Evolutionary conservation across 306 rosid species (phyloP), one percentile per base, ranked within the genome.

Genomic region (Quercus cerris): DNA sequence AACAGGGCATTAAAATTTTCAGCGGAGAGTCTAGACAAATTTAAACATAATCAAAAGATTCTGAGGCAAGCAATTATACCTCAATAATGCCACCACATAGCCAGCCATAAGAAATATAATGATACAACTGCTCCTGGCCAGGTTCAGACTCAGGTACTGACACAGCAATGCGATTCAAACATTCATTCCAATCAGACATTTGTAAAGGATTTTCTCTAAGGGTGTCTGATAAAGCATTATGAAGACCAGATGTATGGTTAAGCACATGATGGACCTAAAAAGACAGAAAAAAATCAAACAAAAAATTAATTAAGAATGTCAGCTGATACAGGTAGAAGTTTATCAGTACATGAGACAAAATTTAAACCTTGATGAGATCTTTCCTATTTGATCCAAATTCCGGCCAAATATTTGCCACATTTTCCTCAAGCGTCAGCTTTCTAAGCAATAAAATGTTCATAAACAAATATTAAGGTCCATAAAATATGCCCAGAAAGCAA

Each of bases 201-300:
- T 89, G 76, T 51, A 91, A 73, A 71, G 97, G 97, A 81, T 93
- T 80, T 89, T 91, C 98, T 80, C 73, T 79, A 73, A 6, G 23
- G 10, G 78, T 31, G 71, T 87, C 87, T 73, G 87, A 89, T 90
- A 89, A 73, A 67, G 97, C 98, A 82, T 92, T 96, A 87, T 91
- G 99, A 90, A 96, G 89, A 70, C 99, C 98, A 78, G 99, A 88
- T 75, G 97, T 93, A 89, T 96, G 99, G 82, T 93, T 91, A 84
- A 96, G 99, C 80, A 91, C 97, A 52, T 93, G 98, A 86, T 96
- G 97, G 78, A 96, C 97, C 99, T 96, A 86, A 70, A 76, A 82
- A 30, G 74, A 23, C 23, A 58, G 56, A 22, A 64, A 67, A 71
- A 38, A 38, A 71, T 70, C 11, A 41, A n/a, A 51, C 54, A 56